phyloP scores from a whole-genome alignment of 129 eudicot genomes.

The Heracleum sosnowskyi region DNA sequence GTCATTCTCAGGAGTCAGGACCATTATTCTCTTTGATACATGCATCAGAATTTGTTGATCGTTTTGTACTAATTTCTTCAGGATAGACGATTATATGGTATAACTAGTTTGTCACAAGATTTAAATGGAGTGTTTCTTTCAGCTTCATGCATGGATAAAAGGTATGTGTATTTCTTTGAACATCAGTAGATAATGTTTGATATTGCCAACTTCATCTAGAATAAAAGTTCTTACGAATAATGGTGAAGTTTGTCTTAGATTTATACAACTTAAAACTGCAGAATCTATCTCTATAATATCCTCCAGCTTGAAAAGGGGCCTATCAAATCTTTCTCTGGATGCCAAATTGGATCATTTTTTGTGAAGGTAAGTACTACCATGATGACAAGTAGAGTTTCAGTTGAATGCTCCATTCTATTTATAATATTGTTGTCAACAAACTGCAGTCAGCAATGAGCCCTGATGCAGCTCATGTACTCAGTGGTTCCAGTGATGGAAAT shows the following conservation, averaged over 20 bases:
- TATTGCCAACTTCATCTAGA: neutral
- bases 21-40: neutral
- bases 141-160: conserved; percentile 92
- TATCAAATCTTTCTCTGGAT: conserved; percentile 52
- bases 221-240: neutral
- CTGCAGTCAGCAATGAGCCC: conserved; percentile 85
- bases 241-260: neutral
- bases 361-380: conserved; percentile 47
- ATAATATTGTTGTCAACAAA: conserved; percentile 12
- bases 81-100: conserved; percentile 67
- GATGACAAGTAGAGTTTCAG: neutral
- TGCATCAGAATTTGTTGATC: neutral
- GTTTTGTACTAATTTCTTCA: conserved; percentile 16
- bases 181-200: neutral
- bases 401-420: neutral
- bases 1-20: no score
- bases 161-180: conserved; percentile 30
- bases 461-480: conserved; percentile 83
- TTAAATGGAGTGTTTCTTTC: conserved; percentile 61
- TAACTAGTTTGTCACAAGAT: conserved; percentile 95
- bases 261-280: conserved; percentile 22
- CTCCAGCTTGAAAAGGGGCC: conserved; percentile 84
- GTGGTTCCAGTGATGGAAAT: conserved; percentile 90
- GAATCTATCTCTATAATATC: conserved; percentile 69
- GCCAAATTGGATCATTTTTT: conserved; percentile 66